Conservation (phyloP, 495 filamentous ascomycete genomes). For the Thermothielavioides terrestris region DNA sequence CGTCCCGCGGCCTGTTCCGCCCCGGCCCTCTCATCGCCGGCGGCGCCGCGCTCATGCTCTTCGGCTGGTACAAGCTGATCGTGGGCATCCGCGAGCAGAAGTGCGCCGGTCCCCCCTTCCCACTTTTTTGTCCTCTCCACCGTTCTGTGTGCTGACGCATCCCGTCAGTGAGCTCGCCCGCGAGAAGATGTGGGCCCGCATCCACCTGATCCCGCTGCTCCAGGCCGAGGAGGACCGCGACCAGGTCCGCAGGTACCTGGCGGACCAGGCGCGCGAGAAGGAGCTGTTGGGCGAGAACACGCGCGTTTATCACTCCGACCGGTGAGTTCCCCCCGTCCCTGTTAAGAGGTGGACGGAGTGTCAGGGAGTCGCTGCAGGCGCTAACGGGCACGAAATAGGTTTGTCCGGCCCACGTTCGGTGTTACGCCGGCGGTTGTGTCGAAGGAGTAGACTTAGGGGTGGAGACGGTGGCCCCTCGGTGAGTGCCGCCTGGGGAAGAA, state of each 20-base stretch:
- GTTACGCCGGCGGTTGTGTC: conserved; percentile 46
- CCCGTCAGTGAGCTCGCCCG: conserved; percentile 77
- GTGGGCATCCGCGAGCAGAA: conserved; percentile 76
- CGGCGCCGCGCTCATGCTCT: conserved; percentile 68
- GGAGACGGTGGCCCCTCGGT: too few relatives aligned
- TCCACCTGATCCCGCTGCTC: conserved; percentile 83
- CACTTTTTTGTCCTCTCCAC: background rate
- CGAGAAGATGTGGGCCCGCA: conserved; percentile 95
- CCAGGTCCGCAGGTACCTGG: conserved; percentile 72
- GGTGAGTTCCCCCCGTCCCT: conserved; percentile 50
- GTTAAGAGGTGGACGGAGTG: conserved; percentile 1
- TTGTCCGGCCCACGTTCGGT: conserved; percentile 63
- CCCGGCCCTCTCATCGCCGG: conserved; percentile 67
- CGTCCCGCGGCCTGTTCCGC: conserved; percentile 73
- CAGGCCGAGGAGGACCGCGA: conserved; percentile 96
- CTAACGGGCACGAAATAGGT: too few relatives aligned
- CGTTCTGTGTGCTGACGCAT: background rate
- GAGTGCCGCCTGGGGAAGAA: too few relatives aligned
- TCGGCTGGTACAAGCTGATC: conserved; percentile 77
- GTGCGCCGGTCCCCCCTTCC: conserved; percentile 44
- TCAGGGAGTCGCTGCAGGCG: too few relatives aligned
- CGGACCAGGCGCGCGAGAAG: conserved; percentile 83
- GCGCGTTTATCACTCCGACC: conserved; percentile 75
- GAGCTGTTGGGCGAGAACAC: conserved; percentile 72
- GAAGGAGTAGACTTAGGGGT: conserved; percentile 40